phyloP scores from a whole-genome alignment of 345 rosid species.

The Corchorus olitorius region DNA sequence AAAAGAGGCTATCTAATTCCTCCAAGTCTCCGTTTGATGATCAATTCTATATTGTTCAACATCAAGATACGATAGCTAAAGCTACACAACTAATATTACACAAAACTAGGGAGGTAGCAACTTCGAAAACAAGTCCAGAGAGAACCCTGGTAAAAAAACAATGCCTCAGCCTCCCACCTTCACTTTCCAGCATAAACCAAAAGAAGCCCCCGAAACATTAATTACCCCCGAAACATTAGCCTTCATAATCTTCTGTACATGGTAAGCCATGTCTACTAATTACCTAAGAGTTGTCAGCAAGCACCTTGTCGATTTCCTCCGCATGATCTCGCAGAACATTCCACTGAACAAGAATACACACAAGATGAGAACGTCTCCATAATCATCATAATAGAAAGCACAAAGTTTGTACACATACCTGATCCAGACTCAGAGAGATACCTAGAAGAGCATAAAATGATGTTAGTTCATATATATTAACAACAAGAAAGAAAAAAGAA shows the following conservation, averaged over 20 bases:
- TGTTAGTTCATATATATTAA: conserved; percentile 1
- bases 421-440: conserved; percentile 75
- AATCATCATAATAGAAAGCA: background rate
- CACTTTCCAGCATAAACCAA: background rate
- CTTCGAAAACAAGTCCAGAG: background rate
- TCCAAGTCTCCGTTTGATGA: background rate
- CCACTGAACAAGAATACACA: conserved; percentile 42
- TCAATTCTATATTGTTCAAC: conserved; percentile 5
- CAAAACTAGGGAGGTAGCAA: background rate
- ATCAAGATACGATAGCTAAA: background rate
- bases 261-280: background rate
- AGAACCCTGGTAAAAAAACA: background rate
- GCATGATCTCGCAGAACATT: conserved; percentile 48
- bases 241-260: conserved; percentile 9
- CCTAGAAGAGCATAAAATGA: conserved; percentile 44
- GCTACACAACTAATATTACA: background rate
- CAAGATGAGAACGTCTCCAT: conserved; percentile 3
- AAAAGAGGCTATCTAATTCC: background rate
- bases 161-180: background rate
- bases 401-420: conserved; percentile 45
- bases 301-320: conserved; percentile 58
- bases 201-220: background rate
- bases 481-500: background rate
- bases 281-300: conserved; percentile 38
- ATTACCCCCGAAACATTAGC: background rate